Conservation (phyloP, 2,329 filamentous ascomycete species). For the Madurella mycetomatis region DNA sequence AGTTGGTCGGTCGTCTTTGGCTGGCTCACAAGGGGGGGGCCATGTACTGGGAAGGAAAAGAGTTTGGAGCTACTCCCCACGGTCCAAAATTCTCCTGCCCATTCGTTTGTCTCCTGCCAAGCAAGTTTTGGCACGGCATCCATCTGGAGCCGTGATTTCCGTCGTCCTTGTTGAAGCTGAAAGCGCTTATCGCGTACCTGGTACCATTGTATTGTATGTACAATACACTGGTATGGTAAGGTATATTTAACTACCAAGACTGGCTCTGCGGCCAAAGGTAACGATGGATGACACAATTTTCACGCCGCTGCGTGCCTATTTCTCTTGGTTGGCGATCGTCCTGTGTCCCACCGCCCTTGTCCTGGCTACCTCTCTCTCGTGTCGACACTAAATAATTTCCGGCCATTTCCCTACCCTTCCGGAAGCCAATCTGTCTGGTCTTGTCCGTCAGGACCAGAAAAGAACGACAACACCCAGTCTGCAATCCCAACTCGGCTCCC, state of each 20-base stretch:
- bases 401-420: constrained; percentile 18
- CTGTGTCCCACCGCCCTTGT: constrained; percentile 17
- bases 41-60: not conserved
- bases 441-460: too few species aligned
- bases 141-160: not conserved
- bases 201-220: too few species aligned
- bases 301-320: not conserved
- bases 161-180: not conserved
- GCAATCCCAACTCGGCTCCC: not conserved
- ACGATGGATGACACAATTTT: constrained; percentile 20
- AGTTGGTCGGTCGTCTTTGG: too few species aligned
- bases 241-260: too few species aligned
- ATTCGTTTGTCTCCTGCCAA: constrained; percentile 13
- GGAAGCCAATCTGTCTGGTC: constrained; percentile 4
- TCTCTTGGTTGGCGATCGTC: constrained; percentile 1
- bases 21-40: too few species aligned
- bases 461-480: constrained; percentile 9
- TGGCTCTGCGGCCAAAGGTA: too few species aligned
- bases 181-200: not conserved
- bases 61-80: too few species aligned
- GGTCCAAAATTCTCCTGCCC: not conserved
- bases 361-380: constrained; percentile 20
- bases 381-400: constrained; percentile 27
- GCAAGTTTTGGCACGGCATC: constrained; percentile 1
- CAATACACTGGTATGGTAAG: too few species aligned